Conservation (phyloP, 306 rosid genomes). For the Cicer yamashitae region DNA sequence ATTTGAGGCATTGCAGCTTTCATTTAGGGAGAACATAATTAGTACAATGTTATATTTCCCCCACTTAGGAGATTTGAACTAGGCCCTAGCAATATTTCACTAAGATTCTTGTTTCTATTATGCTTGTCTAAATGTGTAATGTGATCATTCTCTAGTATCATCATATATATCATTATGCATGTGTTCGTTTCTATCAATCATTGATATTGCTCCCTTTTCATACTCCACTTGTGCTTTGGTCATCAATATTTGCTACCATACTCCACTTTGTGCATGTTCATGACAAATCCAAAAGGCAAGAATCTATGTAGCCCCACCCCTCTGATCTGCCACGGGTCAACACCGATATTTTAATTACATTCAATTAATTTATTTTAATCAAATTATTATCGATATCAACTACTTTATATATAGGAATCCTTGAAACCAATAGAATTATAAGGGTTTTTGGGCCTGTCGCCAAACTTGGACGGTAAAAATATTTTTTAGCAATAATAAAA, state of each 20-base stretch:
- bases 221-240: neutral
- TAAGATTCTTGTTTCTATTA: conserved; percentile 5
- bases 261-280: no score
- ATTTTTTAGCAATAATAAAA: no score
- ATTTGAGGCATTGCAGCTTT: conserved; percentile 23
- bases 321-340: no score
- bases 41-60: neutral
- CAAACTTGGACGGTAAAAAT: no score
- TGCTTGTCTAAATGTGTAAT: neutral
- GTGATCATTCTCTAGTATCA: neutral
- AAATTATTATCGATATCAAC: no score
- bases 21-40: neutral
- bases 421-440: no score
- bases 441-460: no score
- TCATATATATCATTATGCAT: conserved; percentile 11
- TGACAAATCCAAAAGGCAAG: no score
- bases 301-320: no score
- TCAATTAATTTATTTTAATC: no score
- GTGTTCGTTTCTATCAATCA: conserved; percentile 12
- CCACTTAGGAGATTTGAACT: neutral
- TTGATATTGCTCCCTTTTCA: conserved; percentile 24
- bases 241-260: neutral
- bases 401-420: no score
- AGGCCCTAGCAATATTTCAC: conserved; percentile 11
- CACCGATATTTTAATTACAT: no score